Conservation (phyloP, 2,329 filamentous ascomycete genomes). For the Colletotrichum chrysophilum region DNA sequence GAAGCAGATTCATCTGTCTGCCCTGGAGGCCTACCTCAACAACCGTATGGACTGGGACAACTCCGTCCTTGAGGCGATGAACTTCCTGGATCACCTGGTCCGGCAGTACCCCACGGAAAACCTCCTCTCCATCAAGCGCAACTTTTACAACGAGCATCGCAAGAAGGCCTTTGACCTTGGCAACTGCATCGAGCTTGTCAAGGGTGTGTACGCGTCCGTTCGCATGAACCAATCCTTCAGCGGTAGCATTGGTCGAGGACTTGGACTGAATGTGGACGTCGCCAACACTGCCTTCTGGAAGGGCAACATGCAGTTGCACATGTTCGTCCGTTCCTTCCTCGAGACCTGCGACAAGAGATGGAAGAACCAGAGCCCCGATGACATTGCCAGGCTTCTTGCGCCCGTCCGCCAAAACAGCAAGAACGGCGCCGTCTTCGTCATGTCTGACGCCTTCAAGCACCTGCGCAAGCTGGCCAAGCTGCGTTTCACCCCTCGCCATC, state of each 20-base stretch:
- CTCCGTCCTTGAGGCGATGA: slow-evolving; percentile 79
- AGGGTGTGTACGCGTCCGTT: slow-evolving; percentile 88
- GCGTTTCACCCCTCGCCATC: slow-evolving; percentile 61
- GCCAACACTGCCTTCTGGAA: slow-evolving; percentile 91
- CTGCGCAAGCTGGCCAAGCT: slow-evolving; percentile 61
- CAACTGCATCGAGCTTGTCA: slow-evolving; percentile 73
- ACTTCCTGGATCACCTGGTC: slow-evolving; percentile 89
- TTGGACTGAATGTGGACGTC: slow-evolving; percentile 89
- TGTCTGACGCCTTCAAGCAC: slow-evolving; percentile 58
- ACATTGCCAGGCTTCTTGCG: slow-evolving; percentile 34
- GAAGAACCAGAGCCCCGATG: slow-evolving; percentile 26
- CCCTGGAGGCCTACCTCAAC: slow-evolving; percentile 70
- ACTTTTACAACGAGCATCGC: slow-evolving; percentile 72
- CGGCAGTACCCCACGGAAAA: slow-evolving; percentile 76
- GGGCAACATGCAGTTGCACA: slow-evolving; percentile 38
- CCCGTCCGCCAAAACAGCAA: slow-evolving; percentile 34
- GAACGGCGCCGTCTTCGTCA: slow-evolving; percentile 29
- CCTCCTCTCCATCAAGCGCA: slow-evolving; percentile 77
- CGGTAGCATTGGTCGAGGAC: slow-evolving; percentile 54
- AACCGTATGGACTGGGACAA: slow-evolving; percentile 66
- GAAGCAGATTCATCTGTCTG: slow-evolving; percentile 70
- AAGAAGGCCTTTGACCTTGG: slow-evolving; percentile 60
- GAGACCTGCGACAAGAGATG: slow-evolving; percentile 36
- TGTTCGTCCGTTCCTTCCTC: slow-evolving; percentile 28
- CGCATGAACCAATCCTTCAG: slow-evolving; percentile 67